Base-by-base conservation (phyloP, 306 rosid species). In the Luffa acutangula region DNA sequence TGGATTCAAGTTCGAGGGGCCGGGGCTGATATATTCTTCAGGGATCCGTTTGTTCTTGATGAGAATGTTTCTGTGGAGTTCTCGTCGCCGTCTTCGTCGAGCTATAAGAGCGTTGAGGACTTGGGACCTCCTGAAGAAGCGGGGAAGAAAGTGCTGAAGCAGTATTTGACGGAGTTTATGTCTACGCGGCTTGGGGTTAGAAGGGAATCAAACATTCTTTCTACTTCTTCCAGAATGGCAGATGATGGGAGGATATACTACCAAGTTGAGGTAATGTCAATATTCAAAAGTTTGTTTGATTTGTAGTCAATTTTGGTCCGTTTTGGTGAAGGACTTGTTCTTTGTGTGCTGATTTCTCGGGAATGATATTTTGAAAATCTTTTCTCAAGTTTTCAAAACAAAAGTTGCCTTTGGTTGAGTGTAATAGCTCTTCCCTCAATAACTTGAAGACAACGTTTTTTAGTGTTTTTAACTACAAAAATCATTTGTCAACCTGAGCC, bases 1-100 rank as follows among this genome's bases (percentile, higher is more conserved):
- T 95, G 98, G 97, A 92, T 95, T 82, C 95, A 85, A 84, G 98
- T 95, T 13, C 86, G 89, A 41, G 98, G 98, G 48, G 93, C 97
- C 4, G 98, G 97, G 43, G 97, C 98, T 9, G 98, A 92, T 83
- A 91, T 95, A 20, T 92, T 95, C 87, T 95, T 95, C 80, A 90
- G 97, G 76, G 98, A 95, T 82, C 98, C 98, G 77, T 92, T 64
- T 84, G 81, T 95, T 85, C 98, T 95, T n/a, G 98, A 95, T 82
- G 97, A 95, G 52, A 92, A 95, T 74, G 18, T 95, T 1, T 90
- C 96, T 2, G 88, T 95, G 21, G 98, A 90, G 80, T 57, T 95
- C 64, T 95, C 98, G 11, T 95, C 97, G 2, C 98, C 98, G 66
- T 95, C 97, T 33, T 95, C 98, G 43, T 95, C 97, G 8, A 83